Evolutionary conservation across 1,284 basidiomycete species (phyloP).

Genomic region (Malassezia caprae): DNA sequence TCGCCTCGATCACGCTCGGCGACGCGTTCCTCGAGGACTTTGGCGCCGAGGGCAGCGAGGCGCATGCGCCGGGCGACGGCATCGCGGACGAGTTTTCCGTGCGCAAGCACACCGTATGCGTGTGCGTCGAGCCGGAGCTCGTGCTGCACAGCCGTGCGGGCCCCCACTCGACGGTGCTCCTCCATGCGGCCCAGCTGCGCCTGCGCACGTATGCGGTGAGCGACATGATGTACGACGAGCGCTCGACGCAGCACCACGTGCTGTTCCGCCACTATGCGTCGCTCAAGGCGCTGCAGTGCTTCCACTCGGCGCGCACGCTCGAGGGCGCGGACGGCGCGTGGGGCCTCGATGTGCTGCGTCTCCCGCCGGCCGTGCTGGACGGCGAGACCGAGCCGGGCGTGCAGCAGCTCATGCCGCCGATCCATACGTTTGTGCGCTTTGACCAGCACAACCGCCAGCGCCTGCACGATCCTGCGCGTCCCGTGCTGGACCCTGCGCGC

Average conservation of each 20-base stretch:
- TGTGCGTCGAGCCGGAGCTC: slow-evolving; percentile 83
- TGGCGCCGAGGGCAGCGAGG: slow-evolving; percentile 10
- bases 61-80: slow-evolving; percentile 23
- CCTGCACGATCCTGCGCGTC: slow-evolving; percentile 4
- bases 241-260: slow-evolving; percentile 73
- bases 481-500: slow-evolving; percentile 31
- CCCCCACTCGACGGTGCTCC: slow-evolving; percentile 60
- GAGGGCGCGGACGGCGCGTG: background rate
- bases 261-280: slow-evolving; percentile 71
- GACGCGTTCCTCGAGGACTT: slow-evolving; percentile 11
- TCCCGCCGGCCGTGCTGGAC: slow-evolving; percentile 68
- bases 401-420: slow-evolving; percentile 79
- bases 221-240: slow-evolving; percentile 68
- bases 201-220: slow-evolving; percentile 71
- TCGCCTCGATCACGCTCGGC: slow-evolving; percentile 12
- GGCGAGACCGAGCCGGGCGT: slow-evolving; percentile 27
- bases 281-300: slow-evolving; percentile 73
- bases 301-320: slow-evolving; percentile 57
- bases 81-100: slow-evolving; percentile 50
- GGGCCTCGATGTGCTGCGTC: slow-evolving; percentile 48
- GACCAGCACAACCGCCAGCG: slow-evolving; percentile 72
- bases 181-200: slow-evolving; percentile 72
- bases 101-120: slow-evolving; percentile 63
- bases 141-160: slow-evolving; percentile 63
- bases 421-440: slow-evolving; percentile 72